Percentiles rank a stretch among this genome's conserved stretches.
These are phyloP conservation scores for Septoria petroselini DNA, from an alignment of 2,329 filamentous ascomycete genomes.

Conservation along the genomic window DNA sequence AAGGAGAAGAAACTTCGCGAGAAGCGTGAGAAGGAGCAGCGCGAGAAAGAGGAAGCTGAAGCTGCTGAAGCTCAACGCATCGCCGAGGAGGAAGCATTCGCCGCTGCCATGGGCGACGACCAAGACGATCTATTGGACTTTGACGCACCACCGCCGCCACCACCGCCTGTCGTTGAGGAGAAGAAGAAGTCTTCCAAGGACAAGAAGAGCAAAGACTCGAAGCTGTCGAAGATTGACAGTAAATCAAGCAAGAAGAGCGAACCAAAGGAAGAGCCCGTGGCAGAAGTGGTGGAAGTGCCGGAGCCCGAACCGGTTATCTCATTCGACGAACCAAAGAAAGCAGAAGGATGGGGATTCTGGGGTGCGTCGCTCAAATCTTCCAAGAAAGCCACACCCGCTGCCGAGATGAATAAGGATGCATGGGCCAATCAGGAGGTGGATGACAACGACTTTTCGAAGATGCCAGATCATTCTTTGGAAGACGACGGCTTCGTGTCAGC, in stretches of 20 bases:
- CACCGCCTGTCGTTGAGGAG: conserved; percentile 20
- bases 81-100: conserved; percentile 35
- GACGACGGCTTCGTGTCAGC: conserved; percentile 40
- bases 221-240: conserved; percentile 30
- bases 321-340: conserved; percentile 28
- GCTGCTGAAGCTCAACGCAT: conserved; percentile 32
- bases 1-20: conserved; percentile 40
- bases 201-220: conserved; percentile 30
- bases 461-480: conserved; percentile 44
- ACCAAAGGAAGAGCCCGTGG: conserved; percentile 37
- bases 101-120: conserved; percentile 38
- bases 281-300: conserved; percentile 21
- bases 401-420: conserved; percentile 37
- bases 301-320: conserved; percentile 21
- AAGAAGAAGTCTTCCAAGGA: conserved; percentile 34
- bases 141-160: conserved; percentile 25
- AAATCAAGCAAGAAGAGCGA: conserved; percentile 35
- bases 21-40: conserved; percentile 48
- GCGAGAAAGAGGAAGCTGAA: conserved; percentile 44
- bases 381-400: conserved; percentile 40
- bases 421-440: conserved; percentile 44
- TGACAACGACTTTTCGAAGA: conserved; percentile 40
- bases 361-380: conserved; percentile 46
- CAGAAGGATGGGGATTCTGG: conserved; percentile 45
- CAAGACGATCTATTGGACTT: conserved; percentile 36